These are phyloP conservation scores for Hymenotorrendiella dingleyae DNA, from an alignment of 2,329 filamentous ascomycete genomes.

Conservation along the genomic window DNA sequence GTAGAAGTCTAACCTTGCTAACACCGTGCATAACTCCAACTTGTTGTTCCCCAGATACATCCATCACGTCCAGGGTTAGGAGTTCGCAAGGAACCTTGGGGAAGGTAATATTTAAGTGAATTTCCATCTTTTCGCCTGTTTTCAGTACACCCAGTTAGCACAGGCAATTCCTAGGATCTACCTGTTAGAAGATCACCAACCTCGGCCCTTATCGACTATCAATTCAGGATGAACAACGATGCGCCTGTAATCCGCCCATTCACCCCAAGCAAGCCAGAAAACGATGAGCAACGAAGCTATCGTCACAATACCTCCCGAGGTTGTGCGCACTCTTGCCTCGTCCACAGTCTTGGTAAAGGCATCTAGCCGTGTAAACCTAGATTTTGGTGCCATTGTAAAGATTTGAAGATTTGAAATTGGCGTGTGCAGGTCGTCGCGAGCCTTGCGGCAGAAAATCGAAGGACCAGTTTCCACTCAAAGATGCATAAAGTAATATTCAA, in stretches of 20 bases:
- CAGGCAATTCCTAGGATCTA: background rate
- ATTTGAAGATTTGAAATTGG: background rate
- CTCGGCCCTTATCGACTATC: conserved; percentile 93
- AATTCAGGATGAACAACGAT: conserved; percentile 85
- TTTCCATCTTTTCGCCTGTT: conserved; percentile 96
- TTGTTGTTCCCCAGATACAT: conserved; percentile 95
- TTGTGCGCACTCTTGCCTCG: conserved; percentile 92
- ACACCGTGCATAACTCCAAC: conserved; percentile 90
- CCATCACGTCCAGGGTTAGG: conserved; percentile 96
- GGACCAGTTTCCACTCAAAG: conserved; percentile 14
- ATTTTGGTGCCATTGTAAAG: conserved; percentile 72
- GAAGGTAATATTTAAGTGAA: conserved; percentile 95
- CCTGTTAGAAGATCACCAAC: conserved; percentile 41
- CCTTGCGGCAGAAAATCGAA: conserved; percentile 15
- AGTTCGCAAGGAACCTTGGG: conserved; percentile 91
- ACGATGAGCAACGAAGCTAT: conserved; percentile 85
- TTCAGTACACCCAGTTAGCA: conserved; percentile 1
- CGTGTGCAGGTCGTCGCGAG: conserved; percentile 4
- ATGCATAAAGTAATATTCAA: conserved; percentile 20
- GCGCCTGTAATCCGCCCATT: conserved; percentile 90
- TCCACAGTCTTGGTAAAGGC: conserved; percentile 99
- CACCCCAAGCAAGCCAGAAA: conserved; percentile 82
- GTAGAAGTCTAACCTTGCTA: conserved; percentile 77
- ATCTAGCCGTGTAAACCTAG: conserved; percentile 91
- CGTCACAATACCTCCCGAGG: conserved; percentile 90